These are phyloP conservation scores for Atkinsonella hypoxylon DNA, from an alignment of 2,329 filamentous ascomycete species.

Conservation along the genomic window DNA sequence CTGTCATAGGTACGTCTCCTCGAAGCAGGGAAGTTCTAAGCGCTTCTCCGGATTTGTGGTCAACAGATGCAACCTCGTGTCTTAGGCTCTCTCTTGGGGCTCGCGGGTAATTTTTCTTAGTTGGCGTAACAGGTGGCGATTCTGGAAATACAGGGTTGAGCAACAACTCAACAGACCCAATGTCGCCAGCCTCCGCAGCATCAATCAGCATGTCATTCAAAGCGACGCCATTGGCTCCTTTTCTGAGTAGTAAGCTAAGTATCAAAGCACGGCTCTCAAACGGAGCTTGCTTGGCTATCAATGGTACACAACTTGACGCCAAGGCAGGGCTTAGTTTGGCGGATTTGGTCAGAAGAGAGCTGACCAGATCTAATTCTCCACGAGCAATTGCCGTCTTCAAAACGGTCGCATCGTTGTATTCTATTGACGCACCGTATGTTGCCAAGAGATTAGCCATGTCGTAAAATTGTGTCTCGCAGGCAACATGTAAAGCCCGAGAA, in stretches of 20 bases:
- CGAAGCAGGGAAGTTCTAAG: constrained; percentile 36
- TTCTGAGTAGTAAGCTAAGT: constrained; percentile 33
- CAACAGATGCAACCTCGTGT: constrained; percentile 39
- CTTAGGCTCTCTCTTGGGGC: constrained; percentile 17
- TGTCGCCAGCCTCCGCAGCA: constrained; percentile 35
- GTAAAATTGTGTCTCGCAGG: constrained; percentile 36
- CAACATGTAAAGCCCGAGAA: constrained; percentile 34
- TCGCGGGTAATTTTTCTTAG: constrained; percentile 9
- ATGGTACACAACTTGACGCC: constrained; percentile 37
- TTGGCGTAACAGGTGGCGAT: constrained; percentile 7
- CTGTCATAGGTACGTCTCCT: constrained; percentile 31
- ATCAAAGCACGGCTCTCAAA: constrained; percentile 33
- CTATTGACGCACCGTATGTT: constrained; percentile 40
- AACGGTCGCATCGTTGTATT: constrained; percentile 38
- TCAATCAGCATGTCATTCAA: constrained; percentile 39
- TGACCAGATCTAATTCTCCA: constrained; percentile 33
- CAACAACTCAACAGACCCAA: constrained; percentile 34
- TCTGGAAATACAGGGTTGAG: constrained; percentile 35
- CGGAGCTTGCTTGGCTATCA: constrained; percentile 34
- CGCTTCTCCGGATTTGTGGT: constrained; percentile 39
- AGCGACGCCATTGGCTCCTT: constrained; percentile 35
- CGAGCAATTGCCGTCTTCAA: constrained; percentile 34
- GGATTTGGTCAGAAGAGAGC: constrained; percentile 33
- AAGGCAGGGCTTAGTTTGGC: constrained; percentile 29
- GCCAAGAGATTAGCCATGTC: constrained; percentile 44